Evolutionary conservation across 2,329 filamentous ascomycete genomes (phyloP), one percentile per base, ranked within the genome.

Genomic region (Aspergillus unguis): DNA sequence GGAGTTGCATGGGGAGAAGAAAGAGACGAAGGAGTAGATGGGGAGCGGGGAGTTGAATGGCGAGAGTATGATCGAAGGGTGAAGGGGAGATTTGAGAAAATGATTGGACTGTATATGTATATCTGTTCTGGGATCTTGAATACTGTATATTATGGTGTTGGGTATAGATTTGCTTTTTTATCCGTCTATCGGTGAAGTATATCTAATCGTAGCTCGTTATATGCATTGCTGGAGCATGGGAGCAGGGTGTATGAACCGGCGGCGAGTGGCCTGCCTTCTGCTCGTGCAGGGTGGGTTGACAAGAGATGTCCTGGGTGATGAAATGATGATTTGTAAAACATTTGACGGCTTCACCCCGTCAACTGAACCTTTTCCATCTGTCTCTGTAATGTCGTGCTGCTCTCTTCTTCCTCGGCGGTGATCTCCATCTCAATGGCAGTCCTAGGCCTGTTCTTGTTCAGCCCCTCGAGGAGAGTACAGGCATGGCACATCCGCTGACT

Each of bases 401-500:
- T 73, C 54, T 80, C 77, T 54, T 80, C 75, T 44, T 78, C 75
- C 46, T 77, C 75, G 57, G 76, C 69, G 0, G 67, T 68, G 32
- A 75, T 62, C 27, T 76, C 72, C 42, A 78, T 76, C 7, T 76
- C 72, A 32, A 78, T 77, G 6, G 69, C 62, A 6, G 71, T 76
- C 61, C 71, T 74, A 31, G 79, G 79, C 9, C 75, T 65, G 56
- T 77, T 83, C 64, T 94, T 96, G 68, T 99, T 99, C 44, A 99
- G 71, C 0, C 88, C 90, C 62, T 97, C 92, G 2, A 99, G 80
- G 41, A 99, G 76, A 56, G 85, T 87, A 69, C 94, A 99, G 0
- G 94, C 94, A 72, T 99, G 95, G 73, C 94, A 99, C 36, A 96
- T 83, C 29, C 84, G 82, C 71, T 99, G 94, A 63, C 92, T 96